Evolutionary conservation across 805 yeast genomes (phyloP).

Genomic region (Wickerhamomyces ciferrii): DNA sequence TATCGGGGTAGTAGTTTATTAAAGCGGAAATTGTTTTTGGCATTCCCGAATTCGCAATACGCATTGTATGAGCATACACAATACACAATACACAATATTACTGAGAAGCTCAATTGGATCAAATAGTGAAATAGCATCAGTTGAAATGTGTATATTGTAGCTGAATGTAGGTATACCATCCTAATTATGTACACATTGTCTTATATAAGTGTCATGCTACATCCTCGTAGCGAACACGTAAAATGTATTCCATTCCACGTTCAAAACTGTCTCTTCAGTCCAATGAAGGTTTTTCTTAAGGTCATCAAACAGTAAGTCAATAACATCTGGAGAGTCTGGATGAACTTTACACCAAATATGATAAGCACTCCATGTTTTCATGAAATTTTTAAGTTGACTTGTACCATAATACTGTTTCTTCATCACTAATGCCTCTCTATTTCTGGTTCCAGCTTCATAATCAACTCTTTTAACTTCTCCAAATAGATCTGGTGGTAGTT

Average conservation of each 20-base stretch:
- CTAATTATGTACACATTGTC: no score
- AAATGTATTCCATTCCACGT: slow-evolving; percentile 47
- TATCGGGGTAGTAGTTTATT: no score
- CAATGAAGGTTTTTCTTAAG: slow-evolving; percentile 36
- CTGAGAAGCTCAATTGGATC: no score
- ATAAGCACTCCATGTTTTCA: slow-evolving; percentile 57
- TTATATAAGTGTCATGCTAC: no score
- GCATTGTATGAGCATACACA: no score
- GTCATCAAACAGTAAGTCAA: slow-evolving; percentile 37
- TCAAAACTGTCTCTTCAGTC: slow-evolving; percentile 30
- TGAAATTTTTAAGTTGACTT: slow-evolving; percentile 1
- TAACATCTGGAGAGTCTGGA: slow-evolving; percentile 35
- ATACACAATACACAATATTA: no score
- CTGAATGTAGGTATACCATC: no score
- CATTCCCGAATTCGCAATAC: no score
- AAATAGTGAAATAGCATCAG: no score
- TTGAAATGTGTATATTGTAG: no score
- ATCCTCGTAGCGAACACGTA: slow-evolving; percentile 36
- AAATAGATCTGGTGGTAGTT: slow-evolving; percentile 36
- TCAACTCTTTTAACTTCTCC: slow-evolving; percentile 29
- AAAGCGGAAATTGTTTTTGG: no score
- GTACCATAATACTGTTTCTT: slow-evolving; percentile 25
- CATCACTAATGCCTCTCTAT: slow-evolving; percentile 21
- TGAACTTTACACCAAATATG: slow-evolving; percentile 47
- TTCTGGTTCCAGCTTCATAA: slow-evolving; percentile 16